A percentile compares a stretch with the other conserved stretches of the same genome.
Conservation (phyloP, 805 yeast species). For the Candida yuanshanica region DNA sequence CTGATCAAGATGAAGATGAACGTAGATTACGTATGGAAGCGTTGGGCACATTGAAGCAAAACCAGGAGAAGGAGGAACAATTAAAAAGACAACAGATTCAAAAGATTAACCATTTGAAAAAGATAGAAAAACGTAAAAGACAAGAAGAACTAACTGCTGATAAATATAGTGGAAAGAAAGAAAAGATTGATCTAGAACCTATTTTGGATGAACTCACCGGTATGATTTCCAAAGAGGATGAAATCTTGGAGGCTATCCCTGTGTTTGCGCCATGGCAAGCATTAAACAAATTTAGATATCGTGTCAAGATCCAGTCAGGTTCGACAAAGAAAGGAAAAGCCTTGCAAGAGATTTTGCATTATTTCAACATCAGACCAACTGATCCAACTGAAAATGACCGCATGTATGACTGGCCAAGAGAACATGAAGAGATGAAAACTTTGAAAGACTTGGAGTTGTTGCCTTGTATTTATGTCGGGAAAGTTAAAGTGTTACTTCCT, state of each 20-base stretch:
- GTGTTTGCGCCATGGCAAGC: slow-evolving; percentile 93
- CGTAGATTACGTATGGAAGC: slow-evolving; percentile 68
- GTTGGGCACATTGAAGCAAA: slow-evolving; percentile 72
- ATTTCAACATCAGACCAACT: slow-evolving; percentile 47
- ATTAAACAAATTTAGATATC: slow-evolving; percentile 66
- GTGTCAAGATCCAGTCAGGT: slow-evolving; percentile 76
- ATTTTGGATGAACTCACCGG: slow-evolving; percentile 33
- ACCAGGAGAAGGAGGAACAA: slow-evolving; percentile 32
- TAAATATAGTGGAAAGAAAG: slow-evolving; percentile 31
- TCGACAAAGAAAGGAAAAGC: slow-evolving; percentile 85
- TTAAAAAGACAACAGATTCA: slow-evolving; percentile 28
- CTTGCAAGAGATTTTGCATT: slow-evolving; percentile 58
- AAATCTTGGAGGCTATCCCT: slow-evolving; percentile 61
- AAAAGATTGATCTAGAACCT: slow-evolving; percentile 38
- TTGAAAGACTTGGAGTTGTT: slow-evolving; percentile 63
- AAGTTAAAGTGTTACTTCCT: slow-evolving; percentile 59
- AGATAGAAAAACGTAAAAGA: slow-evolving; percentile 30
- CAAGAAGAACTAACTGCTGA: slow-evolving; percentile 33
- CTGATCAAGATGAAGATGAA: slow-evolving; percentile 90
- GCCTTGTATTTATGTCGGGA: slow-evolving; percentile 63
- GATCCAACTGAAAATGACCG: slow-evolving; percentile 38
- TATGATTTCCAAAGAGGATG: slow-evolving; percentile 36
- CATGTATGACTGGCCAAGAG: slow-evolving; percentile 65
- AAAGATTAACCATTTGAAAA: slow-evolving; percentile 29
- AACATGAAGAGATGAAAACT: slow-evolving; percentile 48